These are phyloP conservation scores for Epichloe uncinata DNA, from an alignment of 2,329 filamentous ascomycete genomes.

Conservation along the genomic window DNA sequence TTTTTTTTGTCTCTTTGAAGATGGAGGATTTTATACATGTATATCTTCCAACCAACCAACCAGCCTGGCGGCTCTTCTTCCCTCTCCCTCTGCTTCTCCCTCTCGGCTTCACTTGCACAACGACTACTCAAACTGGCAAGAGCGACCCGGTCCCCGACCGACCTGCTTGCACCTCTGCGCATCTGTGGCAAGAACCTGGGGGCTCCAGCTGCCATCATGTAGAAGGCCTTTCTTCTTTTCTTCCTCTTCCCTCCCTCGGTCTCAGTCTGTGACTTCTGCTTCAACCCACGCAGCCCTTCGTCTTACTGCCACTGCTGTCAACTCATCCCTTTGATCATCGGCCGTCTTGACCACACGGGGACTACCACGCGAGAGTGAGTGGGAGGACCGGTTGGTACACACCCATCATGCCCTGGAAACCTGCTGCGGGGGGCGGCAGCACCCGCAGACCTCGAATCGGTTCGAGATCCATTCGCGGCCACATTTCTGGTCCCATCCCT, in stretches of 20 bases:
- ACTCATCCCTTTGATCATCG: not conserved
- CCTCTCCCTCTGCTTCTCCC: not conserved
- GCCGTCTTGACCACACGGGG: no score
- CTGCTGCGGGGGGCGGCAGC: conserved; percentile 22
- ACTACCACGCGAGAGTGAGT: no score
- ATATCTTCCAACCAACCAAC: not conserved
- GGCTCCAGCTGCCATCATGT: not conserved
- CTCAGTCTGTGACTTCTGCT: no score
- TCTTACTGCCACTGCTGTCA: not conserved
- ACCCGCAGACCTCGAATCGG: conserved; percentile 12
- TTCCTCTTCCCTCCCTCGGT: not conserved
- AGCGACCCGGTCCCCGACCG: not conserved
- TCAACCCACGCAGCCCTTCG: no score
- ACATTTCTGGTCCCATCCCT: conserved; percentile 49
- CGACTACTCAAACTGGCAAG: not conserved
- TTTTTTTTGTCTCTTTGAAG: no score
- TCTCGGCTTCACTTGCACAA: not conserved
- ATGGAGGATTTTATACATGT: no score
- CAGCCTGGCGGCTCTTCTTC: not conserved
- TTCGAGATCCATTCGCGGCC: conserved; percentile 40
- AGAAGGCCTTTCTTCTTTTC: not conserved
- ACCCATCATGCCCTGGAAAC: conserved; percentile 29
- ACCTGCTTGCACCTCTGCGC: not conserved
- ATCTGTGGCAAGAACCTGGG: not conserved
- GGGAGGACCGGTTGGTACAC: not conserved